These are phyloP conservation scores for Chlorella sorokiniana DNA, from an alignment of 139 green algal genomes.

Conservation along the genomic window DNA sequence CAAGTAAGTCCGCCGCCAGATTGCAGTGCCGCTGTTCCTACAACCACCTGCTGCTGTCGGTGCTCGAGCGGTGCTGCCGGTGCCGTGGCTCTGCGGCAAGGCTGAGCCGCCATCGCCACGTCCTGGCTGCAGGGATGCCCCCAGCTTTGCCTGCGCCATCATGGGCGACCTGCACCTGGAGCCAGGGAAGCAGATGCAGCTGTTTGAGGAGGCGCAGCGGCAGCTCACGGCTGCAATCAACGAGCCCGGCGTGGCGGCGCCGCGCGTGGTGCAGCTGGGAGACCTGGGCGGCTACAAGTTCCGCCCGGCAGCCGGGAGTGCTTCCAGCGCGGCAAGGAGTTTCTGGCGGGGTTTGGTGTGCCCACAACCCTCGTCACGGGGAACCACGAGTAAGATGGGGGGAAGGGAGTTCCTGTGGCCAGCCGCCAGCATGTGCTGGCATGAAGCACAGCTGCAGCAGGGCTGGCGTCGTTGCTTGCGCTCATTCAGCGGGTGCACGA, in stretches of 20 bases:
- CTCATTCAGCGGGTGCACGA: too few relatives aligned
- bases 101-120: not conserved
- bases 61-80: too few relatives aligned
- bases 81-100: not conserved
- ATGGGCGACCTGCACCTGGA: slow-evolving; percentile 86
- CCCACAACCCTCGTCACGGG: slow-evolving; percentile 63
- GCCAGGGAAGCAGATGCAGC: slow-evolving; percentile 58
- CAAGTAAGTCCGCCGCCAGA: not conserved
- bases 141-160: slow-evolving; percentile 55
- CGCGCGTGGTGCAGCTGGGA: slow-evolving; percentile 39
- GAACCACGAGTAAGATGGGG: slow-evolving; percentile 72
- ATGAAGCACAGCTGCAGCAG: too few relatives aligned
- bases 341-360: slow-evolving; percentile 58
- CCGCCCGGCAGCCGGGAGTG: slow-evolving; percentile 61
- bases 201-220: slow-evolving; percentile 67
- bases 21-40: not conserved
- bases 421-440: too few relatives aligned
- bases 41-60: not conserved
- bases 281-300: slow-evolving; percentile 82
- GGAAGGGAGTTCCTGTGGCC: too few relatives aligned
- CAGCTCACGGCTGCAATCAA: slow-evolving; percentile 56
- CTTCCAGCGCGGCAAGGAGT: slow-evolving; percentile 63
- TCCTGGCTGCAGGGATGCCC: not conserved
- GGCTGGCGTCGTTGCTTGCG: too few relatives aligned
- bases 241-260: not conserved